Base-by-base conservation (phyloP, 2,329 filamentous ascomycete species). In the Dothideomycetidae sp. region DNA sequence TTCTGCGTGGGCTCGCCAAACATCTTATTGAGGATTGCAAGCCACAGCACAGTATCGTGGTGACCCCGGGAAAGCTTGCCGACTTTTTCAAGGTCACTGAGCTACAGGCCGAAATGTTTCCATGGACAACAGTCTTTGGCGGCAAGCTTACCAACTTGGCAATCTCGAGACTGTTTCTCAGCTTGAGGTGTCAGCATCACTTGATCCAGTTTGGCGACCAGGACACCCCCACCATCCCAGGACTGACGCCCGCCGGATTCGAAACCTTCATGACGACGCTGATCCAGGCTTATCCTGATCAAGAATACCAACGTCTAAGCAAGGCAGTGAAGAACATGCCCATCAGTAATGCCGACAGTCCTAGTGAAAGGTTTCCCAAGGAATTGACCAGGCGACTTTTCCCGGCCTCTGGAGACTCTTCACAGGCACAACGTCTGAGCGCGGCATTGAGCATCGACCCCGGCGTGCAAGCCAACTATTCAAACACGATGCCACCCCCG, bases 321-420 rank as follows among this genome's bases (percentile, higher is more conserved):
- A 74, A 70, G 40, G 72, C 83, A 14, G 71, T 86, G 3, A 56
- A 73, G 3, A 69, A 77, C 31, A 72, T 86, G 56, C 79, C 82
- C 1, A 79, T 92, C 48, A 75, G 55, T 48, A 73, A 77, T 38
- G 66, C 74, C 0, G 64, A 68, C 38, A 70, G 78, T 33, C 71
- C 67, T 44, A 73, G 70, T 9, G 81, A 86, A 55, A 67, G 80
- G 2, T 77, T 92, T 38, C 85, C 84, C 0, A 84, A 82, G 45
- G 77, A 85, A 47, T 67, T 93, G 2, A 77, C 81, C 1, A 67
- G 83, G 29, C 69, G 78, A 36, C 64, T 90, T 3, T 71, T 93
- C 28, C 84, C 84, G 0, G 60, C 62, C 0, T 55, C 57, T 5
- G 63, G 70, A 1, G 73, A 83, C 46, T 49, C 67, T 0, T 61